Evolutionary conservation across 2,329 filamentous ascomycete species (phyloP).

Genomic region (Aspergillus ochraceoroseus): DNA sequence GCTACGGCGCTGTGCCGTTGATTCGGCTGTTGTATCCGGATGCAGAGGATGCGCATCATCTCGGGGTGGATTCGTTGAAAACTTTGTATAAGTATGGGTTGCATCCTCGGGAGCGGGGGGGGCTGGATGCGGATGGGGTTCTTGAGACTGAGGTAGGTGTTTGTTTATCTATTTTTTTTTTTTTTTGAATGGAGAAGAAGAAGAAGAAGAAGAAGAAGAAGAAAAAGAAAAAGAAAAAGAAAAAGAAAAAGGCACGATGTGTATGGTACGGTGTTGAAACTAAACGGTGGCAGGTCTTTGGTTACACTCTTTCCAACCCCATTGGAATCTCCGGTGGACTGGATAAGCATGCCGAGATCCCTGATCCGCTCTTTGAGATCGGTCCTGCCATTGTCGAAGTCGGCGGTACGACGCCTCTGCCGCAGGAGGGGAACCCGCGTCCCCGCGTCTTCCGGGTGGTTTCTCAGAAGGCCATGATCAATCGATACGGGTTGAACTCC

Average conservation of each 20-base stretch:
- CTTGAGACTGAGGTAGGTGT: slow-evolving; percentile 48
- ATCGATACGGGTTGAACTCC: slow-evolving; percentile 93
- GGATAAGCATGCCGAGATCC: slow-evolving; percentile 89
- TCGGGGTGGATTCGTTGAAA: slow-evolving; percentile 66
- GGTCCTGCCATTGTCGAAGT: slow-evolving; percentile 87
- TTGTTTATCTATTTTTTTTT: background rate
- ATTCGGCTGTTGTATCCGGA: slow-evolving; percentile 43
- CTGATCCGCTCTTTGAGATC: slow-evolving; percentile 75
- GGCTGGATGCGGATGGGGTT: slow-evolving; percentile 51
- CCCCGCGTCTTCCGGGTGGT: slow-evolving; percentile 85
- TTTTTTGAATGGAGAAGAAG: background rate
- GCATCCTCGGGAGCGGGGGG: slow-evolving; percentile 75
- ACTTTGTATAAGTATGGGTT: slow-evolving; percentile 67
- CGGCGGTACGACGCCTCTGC: slow-evolving; percentile 80
- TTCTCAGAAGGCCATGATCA: slow-evolving; percentile 80
- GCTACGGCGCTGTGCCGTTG: slow-evolving; percentile 55
- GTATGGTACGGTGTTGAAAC: background rate
- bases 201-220: no score
- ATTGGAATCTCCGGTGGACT: slow-evolving; percentile 93
- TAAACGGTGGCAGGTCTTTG: no score
- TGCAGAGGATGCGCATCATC: slow-evolving; percentile 83
- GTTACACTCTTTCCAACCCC: slow-evolving; percentile 71
- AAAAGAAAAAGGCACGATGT: background rate
- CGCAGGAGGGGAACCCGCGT: slow-evolving; percentile 80
- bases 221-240: no score